These are phyloP conservation scores for Phytophthora pisi DNA, from an alignment of 352 stramenopile species.

Conservation along the genomic window DNA sequence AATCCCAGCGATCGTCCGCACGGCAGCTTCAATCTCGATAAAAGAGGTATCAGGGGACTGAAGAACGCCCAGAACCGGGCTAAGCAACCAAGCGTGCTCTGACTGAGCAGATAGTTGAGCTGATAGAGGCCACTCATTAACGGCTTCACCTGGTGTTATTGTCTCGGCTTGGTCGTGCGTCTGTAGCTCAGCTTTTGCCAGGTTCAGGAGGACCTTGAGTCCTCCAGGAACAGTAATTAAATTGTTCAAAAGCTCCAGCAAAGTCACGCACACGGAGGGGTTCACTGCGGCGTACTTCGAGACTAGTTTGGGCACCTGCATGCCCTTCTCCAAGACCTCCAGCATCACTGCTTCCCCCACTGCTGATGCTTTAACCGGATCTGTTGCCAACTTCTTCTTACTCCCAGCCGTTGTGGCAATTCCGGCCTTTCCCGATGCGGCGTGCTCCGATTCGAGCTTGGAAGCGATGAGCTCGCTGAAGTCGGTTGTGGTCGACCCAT, in stretches of 20 bases:
- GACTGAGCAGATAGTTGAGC: conserved; percentile 25
- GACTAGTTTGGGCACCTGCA: conserved; percentile 31
- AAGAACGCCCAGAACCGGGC: conserved; percentile 46
- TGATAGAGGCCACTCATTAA: conserved; percentile 33
- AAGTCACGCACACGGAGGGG: conserved; percentile 38
- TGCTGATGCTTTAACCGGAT: conserved; percentile 21
- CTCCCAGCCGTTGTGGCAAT: conserved; percentile 25
- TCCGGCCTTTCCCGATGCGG: conserved; percentile 15
- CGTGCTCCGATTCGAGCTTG: conserved; percentile 10
- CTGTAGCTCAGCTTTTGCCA: conserved; percentile 28
- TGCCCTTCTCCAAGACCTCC: conserved; percentile 36
- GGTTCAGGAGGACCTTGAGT: conserved; percentile 38
- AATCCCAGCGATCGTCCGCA: conserved; percentile 37
- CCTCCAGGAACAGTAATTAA: conserved; percentile 42
- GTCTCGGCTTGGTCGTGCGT: background rate
- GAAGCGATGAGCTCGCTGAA: conserved; percentile 35
- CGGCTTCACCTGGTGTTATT: background rate
- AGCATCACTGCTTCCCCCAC: conserved; percentile 41
- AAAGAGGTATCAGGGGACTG: conserved; percentile 45
- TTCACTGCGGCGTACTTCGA: conserved; percentile 29
- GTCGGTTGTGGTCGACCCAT: conserved; percentile 12
- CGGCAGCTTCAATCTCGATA: conserved; percentile 51
- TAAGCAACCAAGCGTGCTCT: conserved; percentile 38
- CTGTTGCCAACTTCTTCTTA: conserved; percentile 45
- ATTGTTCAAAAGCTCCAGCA: conserved; percentile 37